These are phyloP conservation scores for Samsoniella hepiali DNA, from an alignment of 2,329 filamentous ascomycete genomes.

Conservation along the genomic window DNA sequence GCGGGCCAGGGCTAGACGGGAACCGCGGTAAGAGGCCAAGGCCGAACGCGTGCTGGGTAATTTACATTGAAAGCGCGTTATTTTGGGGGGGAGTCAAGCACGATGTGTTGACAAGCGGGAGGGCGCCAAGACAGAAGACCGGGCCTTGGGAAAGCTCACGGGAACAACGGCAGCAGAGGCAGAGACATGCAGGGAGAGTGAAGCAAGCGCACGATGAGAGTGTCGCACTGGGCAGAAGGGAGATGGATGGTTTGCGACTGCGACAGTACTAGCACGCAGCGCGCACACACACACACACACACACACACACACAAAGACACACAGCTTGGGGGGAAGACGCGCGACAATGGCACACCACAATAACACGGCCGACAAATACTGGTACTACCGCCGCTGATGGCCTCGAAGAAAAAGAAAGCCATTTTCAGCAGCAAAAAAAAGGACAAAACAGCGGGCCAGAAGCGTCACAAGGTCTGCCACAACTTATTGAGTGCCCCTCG, in stretches of 20 bases:
- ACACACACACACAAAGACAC: not conserved
- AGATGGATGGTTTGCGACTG: not conserved
- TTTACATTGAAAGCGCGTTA: not conserved
- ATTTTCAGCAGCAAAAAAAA: not conserved
- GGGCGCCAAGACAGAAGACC: not conserved
- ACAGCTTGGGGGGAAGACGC: not conserved
- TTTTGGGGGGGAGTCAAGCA: not conserved
- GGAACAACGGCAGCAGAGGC: not conserved
- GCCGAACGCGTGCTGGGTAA: not conserved
- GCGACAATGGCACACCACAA: not conserved
- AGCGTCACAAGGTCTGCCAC: slow-evolving; percentile 17
- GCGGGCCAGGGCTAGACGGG: too few relatives aligned
- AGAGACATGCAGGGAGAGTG: not conserved
- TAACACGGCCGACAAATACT: not conserved
- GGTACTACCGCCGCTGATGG: not conserved
- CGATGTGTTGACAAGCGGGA: not conserved
- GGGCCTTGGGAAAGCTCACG: not conserved
- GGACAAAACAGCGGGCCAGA: slow-evolving; percentile 12
- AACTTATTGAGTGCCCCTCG: not conserved
- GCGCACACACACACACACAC: not conserved
- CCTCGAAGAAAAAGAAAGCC: not conserved
- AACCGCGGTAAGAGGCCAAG: not conserved
- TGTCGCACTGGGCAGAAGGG: not conserved
- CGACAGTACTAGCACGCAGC: not conserved
- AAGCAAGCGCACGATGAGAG: not conserved